phyloP scores from a whole-genome alignment of 257 asterid genomes.

The Ballota nigra region DNA sequence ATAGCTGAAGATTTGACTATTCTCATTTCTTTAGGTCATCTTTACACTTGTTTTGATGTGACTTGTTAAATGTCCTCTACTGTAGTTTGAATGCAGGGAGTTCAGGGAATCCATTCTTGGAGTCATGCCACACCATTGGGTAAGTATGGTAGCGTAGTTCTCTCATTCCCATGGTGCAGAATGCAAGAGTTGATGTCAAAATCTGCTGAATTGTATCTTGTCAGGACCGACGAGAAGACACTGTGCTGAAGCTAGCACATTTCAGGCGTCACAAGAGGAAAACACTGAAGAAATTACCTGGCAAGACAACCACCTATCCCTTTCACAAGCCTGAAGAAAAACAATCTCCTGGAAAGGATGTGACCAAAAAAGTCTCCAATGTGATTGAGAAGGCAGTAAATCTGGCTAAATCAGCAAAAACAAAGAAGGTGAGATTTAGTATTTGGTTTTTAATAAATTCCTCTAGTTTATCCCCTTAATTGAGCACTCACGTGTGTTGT shows the following conservation, averaged over 20 bases:
- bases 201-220: constrained; percentile 20
- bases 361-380: constrained; percentile 76
- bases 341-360: constrained; percentile 86
- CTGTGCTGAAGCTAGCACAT: constrained; percentile 72
- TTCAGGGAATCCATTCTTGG: constrained; percentile 96
- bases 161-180: constrained; percentile 6
- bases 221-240: constrained; percentile 97
- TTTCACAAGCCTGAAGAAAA: constrained; percentile 93
- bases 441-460: background rate
- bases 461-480: constrained; percentile 1
- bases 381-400: constrained; percentile 89
- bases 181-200: constrained; percentile 9
- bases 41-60: constrained; percentile 16
- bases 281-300: constrained; percentile 68
- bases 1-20: constrained; percentile 11
- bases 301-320: constrained; percentile 59
- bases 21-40: constrained; percentile 1
- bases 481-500: background rate
- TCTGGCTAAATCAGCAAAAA: constrained; percentile 81
- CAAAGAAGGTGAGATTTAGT: constrained; percentile 57
- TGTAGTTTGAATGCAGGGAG: constrained; percentile 94
- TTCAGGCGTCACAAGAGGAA: constrained; percentile 95
- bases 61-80: constrained; percentile 28
- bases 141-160: constrained; percentile 36
- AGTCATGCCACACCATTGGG: constrained; percentile 98